Base-by-base conservation (phyloP, 208 protist genomes). In the Trypanosoma conorhini region DNA sequence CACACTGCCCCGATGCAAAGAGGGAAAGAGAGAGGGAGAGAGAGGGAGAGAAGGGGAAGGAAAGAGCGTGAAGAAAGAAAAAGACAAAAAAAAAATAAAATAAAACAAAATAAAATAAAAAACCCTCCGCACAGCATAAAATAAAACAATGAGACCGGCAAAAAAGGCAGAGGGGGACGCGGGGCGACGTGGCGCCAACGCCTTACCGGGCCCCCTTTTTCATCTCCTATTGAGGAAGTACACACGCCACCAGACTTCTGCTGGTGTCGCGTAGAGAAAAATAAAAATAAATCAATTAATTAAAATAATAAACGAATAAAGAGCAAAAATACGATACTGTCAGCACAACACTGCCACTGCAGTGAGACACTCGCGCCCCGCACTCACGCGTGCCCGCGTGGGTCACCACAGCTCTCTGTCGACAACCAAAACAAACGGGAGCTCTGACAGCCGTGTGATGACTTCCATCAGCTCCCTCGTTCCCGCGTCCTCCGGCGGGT, bases 391-490 rank as follows among this genome's bases (percentile, higher is more conserved):
- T 5, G 54, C 13, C 35, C 40, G 51, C 40, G 7, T 22, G 26
- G 22, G 5, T 67, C 63, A 79, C 62, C 77, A 81, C 7, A 89
- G 55, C 51, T 87, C 83, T 28, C 69, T 66, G 35, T 89, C 79
- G 5, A 80, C 52, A 24, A 82, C 58, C 7, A 83, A 70, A 5
- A 72, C 72, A 66, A 88, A 85, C 0, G 81, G 83, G 15, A 92
- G 38, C 1, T 69, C 64, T 10, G 83, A 81, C 5, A 89, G 46
- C 63, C 62, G 65, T 44, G 67, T 46, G 38, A 89, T 46, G 46
- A 84, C 35, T 5, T 69, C 72, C 46, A 68, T 76, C 26, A 88
- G 60, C 56, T 78, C 59, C 40, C 55, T 67, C 19, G 71, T 64
- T 13, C 64, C 55, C 19, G 54, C n/a, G 40, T 74, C 72, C 19